Evolutionary conservation across 768 basidiomycete genomes (phyloP), one percentile per base, ranked within the genome.

Genomic region (Suillus subluteus): DNA sequence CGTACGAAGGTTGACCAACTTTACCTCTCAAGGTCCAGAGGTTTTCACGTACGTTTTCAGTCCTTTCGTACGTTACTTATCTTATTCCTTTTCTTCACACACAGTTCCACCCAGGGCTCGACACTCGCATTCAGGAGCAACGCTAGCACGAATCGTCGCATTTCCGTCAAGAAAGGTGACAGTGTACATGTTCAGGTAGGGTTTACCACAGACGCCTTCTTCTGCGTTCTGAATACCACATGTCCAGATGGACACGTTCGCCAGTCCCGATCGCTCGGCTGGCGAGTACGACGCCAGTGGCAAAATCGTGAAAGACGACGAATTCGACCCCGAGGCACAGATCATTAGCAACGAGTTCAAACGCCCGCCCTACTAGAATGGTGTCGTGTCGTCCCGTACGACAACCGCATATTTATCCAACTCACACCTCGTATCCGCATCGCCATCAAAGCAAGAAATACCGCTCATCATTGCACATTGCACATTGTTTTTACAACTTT

Each of bases 241-340:
- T 68, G 26, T 6, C n/a, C 67, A 91, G 89, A 91, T 91, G 90
- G 83, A 88, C 66, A 87, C 88, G 16, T 88, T 89, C 65, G 82
- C 85, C 68, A 81, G 80, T 66, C 82, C 80, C 16, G 83, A 82
- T 50, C 83, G 79, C 62, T 78, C 80, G 1, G 83, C 80, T 59
- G 64, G 80, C 40, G 84, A 83, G 62, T 91, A 88, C 70, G 88
- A 90, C 69, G 85, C 82, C 0, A 71, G 82, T n/a, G 89, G 89
- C 46, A 82, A 83, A 41, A 67, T 83, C n/a, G 72, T 81, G 41
- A 82, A 81, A 67, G 69, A 72, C 23, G 83, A 84, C 61, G 75
- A 74, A 26, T 85, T 82, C 67, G 90, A 91, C 73, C 80, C 84
- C 11, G 90, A 91, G 75, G 82, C 86, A 21, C 87, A 88, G 65